These are phyloP conservation scores for Microthlaspi erraticum DNA, from an alignment of 345 rosid species.

Conservation along the genomic window DNA sequence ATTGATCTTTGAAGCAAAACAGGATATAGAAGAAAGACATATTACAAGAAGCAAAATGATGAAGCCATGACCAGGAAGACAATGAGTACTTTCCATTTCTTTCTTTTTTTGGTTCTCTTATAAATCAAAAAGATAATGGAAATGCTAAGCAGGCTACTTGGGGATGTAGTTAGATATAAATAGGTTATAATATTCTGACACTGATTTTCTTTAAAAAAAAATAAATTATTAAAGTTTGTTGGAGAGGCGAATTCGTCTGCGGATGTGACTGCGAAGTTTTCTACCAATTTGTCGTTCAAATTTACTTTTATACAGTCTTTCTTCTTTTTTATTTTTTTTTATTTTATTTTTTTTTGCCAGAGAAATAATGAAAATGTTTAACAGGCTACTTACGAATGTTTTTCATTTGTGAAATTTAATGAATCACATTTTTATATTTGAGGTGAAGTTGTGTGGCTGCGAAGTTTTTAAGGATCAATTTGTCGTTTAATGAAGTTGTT, in stretches of 20 bases:
- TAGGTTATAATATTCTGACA: not conserved
- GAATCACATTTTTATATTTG: too few species aligned
- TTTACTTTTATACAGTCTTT: too few species aligned
- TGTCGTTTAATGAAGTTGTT: too few species aligned
- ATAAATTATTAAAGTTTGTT: constrained; percentile 1
- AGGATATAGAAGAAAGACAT: not conserved
- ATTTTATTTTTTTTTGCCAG: too few species aligned
- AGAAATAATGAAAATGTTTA: too few species aligned
- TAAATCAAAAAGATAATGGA: not conserved
- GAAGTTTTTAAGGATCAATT: too few species aligned
- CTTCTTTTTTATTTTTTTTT: not conserved
- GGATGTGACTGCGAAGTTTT: constrained; percentile 22
- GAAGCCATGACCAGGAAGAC: not conserved
- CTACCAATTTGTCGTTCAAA: constrained; percentile 3
- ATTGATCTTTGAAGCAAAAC: constrained; percentile 15
- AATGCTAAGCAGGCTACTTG: not conserved
- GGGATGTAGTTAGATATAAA: not conserved
- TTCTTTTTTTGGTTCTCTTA: not conserved
- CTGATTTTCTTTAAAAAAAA: not conserved
- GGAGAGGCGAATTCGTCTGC: not conserved
- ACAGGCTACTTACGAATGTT: too few species aligned
- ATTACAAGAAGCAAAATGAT: constrained; percentile 19
- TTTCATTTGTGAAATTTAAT: too few species aligned
- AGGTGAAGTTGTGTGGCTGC: too few species aligned
- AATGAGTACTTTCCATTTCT: constrained; percentile 3